phyloP scores from a whole-genome alignment of 1,284 basidiomycete species.

The Fomes fomentarius region DNA sequence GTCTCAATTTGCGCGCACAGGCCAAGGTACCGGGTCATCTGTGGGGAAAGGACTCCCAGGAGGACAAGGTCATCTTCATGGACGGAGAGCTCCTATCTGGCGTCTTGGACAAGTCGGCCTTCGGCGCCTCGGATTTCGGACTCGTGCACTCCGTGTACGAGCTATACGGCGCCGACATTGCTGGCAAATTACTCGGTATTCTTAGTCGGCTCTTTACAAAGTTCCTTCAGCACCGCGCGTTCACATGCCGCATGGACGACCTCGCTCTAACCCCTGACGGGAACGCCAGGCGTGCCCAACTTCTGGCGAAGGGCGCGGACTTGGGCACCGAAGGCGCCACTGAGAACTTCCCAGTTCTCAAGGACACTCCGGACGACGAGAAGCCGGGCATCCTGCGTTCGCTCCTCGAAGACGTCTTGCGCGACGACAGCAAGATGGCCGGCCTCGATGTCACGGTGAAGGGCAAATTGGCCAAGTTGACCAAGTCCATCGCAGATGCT shows the following conservation, averaged over 20 bases:
- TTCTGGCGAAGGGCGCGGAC: slow-evolving; percentile 71
- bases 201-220: slow-evolving; percentile 96
- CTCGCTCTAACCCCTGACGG: slow-evolving; percentile 87
- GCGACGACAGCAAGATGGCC: slow-evolving; percentile 97
- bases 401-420: slow-evolving; percentile 92
- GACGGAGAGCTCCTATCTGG: slow-evolving; percentile 94
- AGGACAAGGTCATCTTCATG: slow-evolving; percentile 90
- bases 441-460: slow-evolving; percentile 94
- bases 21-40: slow-evolving; percentile 86
- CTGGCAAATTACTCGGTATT: slow-evolving; percentile 92
- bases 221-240: slow-evolving; percentile 95
- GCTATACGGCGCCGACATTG: slow-evolving; percentile 90
- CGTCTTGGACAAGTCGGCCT: slow-evolving; percentile 96
- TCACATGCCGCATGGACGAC: slow-evolving; percentile 99
- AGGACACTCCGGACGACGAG: slow-evolving; percentile 50
- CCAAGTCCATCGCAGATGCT: slow-evolving; percentile 88
- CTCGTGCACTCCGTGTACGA: slow-evolving; percentile 99
- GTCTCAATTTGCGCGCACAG: slow-evolving; percentile 86
- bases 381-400: slow-evolving; percentile 53
- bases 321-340: slow-evolving; percentile 89
- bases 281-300: slow-evolving; percentile 69
- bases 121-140: slow-evolving; percentile 96
- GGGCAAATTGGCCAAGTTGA: slow-evolving; percentile 81
- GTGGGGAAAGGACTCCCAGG: slow-evolving; percentile 81
- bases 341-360: slow-evolving; percentile 84